Conservation (phyloP, 2,329 filamentous ascomycete species). For the Incumbomyces delicatus region DNA sequence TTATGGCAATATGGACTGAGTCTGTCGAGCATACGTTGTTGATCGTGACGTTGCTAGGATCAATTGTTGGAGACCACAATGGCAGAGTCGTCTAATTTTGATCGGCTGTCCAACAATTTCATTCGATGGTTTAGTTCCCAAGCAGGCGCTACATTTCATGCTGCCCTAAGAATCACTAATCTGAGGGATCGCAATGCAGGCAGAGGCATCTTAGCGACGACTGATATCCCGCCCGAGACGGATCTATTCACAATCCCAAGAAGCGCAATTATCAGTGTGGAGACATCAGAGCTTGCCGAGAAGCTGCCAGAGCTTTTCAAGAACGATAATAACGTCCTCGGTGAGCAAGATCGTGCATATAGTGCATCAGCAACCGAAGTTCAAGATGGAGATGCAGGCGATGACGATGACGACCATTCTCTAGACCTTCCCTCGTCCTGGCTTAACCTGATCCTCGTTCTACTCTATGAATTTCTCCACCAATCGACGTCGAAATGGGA, state of each 20-base stretch:
- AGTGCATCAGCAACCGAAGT: not conserved
- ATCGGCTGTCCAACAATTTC: not conserved
- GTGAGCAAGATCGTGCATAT: slow-evolving; percentile 12
- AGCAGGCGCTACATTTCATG: slow-evolving; percentile 1
- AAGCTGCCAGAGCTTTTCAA: slow-evolving; percentile 47
- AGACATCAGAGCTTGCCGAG: slow-evolving; percentile 59
- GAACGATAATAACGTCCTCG: too few species aligned
- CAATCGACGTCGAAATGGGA: slow-evolving; percentile 59
- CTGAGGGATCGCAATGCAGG: slow-evolving; percentile 5
- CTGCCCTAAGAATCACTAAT: not conserved
- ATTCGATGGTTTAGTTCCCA: slow-evolving; percentile 2
- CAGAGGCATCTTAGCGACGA: slow-evolving; percentile 43
- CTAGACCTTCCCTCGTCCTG: slow-evolving; percentile 26
- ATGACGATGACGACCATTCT: not conserved
- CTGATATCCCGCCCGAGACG: slow-evolving; percentile 63
- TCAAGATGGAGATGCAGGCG: not conserved
- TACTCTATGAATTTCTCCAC: slow-evolving; percentile 64
- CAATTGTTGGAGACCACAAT: not conserved
- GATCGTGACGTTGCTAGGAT: too few species aligned
- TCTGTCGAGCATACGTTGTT: too few species aligned
- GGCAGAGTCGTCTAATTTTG: not conserved
- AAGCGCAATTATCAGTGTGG: slow-evolving; percentile 54
- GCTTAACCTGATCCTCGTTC: slow-evolving; percentile 60
- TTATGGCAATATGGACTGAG: too few species aligned
- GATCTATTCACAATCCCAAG: slow-evolving; percentile 68